Percentiles rank a stretch among this genome's conserved stretches.
These are phyloP conservation scores for Orychophragmus violaceus DNA, from an alignment of 345 rosid genomes.

Conservation along the genomic window DNA sequence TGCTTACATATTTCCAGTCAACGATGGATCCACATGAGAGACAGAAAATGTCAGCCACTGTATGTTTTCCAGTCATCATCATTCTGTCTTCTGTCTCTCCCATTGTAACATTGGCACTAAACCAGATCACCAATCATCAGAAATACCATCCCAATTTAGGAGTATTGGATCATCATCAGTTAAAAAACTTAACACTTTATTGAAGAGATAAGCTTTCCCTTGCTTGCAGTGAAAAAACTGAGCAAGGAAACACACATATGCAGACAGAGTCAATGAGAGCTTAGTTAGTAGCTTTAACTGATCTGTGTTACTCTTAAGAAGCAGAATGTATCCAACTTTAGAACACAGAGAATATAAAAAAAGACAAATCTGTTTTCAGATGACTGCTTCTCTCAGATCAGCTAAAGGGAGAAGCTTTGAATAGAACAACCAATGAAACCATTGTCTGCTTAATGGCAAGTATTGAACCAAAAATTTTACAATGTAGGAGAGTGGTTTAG, in stretches of 20 bases:
- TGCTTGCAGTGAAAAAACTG: slow-evolving; percentile 86
- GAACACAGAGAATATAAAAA: not conserved
- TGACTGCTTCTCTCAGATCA: not conserved
- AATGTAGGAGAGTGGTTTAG: not conserved
- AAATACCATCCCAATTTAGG: not conserved
- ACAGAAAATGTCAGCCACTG: slow-evolving; percentile 90
- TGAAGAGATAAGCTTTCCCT: slow-evolving; percentile 98
- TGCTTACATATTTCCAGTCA: slow-evolving; percentile 96
- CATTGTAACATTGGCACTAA: slow-evolving; percentile 60
- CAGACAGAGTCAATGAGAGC: not conserved
- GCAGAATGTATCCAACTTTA: not conserved
- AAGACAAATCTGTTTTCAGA: not conserved
- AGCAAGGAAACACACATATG: slow-evolving; percentile 28
- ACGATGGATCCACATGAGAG: slow-evolving; percentile 94
- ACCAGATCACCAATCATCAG: slow-evolving; percentile 12
- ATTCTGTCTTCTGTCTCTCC: slow-evolving; percentile 77
- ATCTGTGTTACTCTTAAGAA: not conserved
- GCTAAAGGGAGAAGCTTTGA: not conserved
- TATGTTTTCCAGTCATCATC: slow-evolving; percentile 89
- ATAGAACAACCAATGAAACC: not conserved
- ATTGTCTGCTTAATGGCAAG: not conserved
- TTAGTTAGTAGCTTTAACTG: not conserved
- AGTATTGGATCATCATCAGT: not conserved
- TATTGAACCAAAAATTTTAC: not conserved
- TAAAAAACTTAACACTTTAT: slow-evolving; percentile 90